Conservation (phyloP, 768 basidiomycete species). For the Mycena capillaripes region DNA sequence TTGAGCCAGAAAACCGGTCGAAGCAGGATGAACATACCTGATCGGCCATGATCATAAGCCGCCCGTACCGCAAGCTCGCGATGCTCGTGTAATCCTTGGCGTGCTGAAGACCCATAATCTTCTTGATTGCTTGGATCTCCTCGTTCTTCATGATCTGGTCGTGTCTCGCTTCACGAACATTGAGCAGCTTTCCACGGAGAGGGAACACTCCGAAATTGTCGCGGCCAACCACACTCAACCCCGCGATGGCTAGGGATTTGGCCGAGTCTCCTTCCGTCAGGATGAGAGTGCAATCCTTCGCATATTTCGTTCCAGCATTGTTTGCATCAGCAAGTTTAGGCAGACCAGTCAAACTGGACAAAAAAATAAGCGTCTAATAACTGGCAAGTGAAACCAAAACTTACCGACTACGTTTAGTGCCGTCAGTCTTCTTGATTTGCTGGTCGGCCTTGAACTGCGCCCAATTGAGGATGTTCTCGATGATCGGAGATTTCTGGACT, state of each 20-base stretch:
- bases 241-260: slow-evolving; percentile 95
- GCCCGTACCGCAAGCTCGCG: slow-evolving; percentile 87
- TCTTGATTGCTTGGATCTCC: slow-evolving; percentile 97
- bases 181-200: slow-evolving; percentile 94
- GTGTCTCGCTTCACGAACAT: slow-evolving; percentile 96
- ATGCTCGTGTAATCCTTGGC: slow-evolving; percentile 87
- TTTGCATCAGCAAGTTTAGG: slow-evolving; percentile 97
- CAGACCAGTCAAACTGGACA: slow-evolving; percentile 84
- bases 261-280: slow-evolving; percentile 99
- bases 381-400: slow-evolving; percentile 34
- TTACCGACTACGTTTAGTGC: slow-evolving; percentile 88
- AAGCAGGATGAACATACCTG: slow-evolving; percentile 69
- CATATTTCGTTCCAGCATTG: slow-evolving; percentile 91
- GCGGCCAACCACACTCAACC: slow-evolving; percentile 93
- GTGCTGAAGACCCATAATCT: slow-evolving; percentile 97
- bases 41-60: slow-evolving; percentile 99
- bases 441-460: slow-evolving; percentile 98
- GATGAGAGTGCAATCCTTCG: slow-evolving; percentile 91
- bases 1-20: not conserved
- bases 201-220: slow-evolving; percentile 99
- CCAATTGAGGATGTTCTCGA: slow-evolving; percentile 95
- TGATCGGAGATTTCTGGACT: slow-evolving; percentile 92
- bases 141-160: slow-evolving; percentile 99
- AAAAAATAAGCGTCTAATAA: not conserved
- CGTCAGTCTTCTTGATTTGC: slow-evolving; percentile 96